Evolutionary conservation across 352 stramenopile genomes (phyloP).

Genomic region (Phytophthora hibernalis): DNA sequence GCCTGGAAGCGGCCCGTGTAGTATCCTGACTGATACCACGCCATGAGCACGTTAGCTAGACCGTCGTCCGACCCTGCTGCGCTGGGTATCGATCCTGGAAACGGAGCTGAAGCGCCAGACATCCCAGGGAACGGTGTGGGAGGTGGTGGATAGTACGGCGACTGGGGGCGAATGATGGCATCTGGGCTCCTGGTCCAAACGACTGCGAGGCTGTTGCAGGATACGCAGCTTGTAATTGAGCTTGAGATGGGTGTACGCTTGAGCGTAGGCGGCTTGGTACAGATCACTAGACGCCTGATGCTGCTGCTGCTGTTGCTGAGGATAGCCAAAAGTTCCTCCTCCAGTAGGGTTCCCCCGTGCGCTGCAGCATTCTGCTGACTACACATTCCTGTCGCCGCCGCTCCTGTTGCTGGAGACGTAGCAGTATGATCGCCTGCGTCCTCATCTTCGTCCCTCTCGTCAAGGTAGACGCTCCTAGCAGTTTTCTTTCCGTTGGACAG

Average conservation of each 20-base stretch:
- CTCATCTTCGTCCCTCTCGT: slow-evolving; percentile 16
- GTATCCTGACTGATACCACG: slow-evolving; percentile 90
- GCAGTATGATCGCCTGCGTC: slow-evolving; percentile 19
- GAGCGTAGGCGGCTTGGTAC: slow-evolving; percentile 72
- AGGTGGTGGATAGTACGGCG: slow-evolving; percentile 38
- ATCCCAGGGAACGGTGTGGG: slow-evolving; percentile 39
- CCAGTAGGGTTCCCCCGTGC: slow-evolving; percentile 14
- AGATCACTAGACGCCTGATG: slow-evolving; percentile 43
- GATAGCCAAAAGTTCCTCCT: slow-evolving; percentile 16
- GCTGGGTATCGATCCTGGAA: slow-evolving; percentile 21
- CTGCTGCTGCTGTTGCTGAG: slow-evolving; percentile 23
- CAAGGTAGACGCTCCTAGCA: slow-evolving; percentile 31
- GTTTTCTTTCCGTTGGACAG: slow-evolving; percentile 28
- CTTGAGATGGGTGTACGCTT: slow-evolving; percentile 74
- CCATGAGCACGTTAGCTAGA: slow-evolving; percentile 73
- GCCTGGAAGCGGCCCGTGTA: slow-evolving; percentile 82
- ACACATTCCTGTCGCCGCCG: slow-evolving; percentile 14
- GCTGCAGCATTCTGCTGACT: slow-evolving; percentile 22
- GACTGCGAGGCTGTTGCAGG: slow-evolving; percentile 29
- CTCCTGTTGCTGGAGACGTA: slow-evolving; percentile 1
- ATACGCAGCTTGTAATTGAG: slow-evolving; percentile 56
- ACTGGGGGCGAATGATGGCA: slow-evolving; percentile 25
- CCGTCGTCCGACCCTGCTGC: slow-evolving; percentile 51
- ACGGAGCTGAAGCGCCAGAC: slow-evolving; percentile 20
- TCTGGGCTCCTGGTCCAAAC: slow-evolving; percentile 23